These are phyloP conservation scores for Podospora pseudoanserina DNA, from an alignment of 495 filamentous ascomycete genomes.

Conservation along the genomic window DNA sequence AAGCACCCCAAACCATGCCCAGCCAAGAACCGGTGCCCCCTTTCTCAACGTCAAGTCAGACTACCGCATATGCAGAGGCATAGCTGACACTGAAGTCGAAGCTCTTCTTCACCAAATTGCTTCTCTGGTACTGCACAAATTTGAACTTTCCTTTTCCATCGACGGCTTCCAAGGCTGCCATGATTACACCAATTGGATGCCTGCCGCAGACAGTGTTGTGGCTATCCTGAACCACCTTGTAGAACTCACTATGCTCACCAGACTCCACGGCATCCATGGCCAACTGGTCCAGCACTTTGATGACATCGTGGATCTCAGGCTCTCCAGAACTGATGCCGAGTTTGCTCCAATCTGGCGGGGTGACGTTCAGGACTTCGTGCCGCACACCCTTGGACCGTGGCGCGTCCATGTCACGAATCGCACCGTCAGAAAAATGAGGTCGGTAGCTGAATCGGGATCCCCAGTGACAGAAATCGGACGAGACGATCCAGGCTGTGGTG, in stretches of 20 bases:
- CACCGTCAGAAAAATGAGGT: slow-evolving; percentile 23
- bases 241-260: slow-evolving; percentile 65
- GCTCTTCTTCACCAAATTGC: slow-evolving; percentile 65
- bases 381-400: slow-evolving; percentile 62
- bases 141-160: slow-evolving; percentile 61
- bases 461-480: slow-evolving; percentile 98
- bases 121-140: slow-evolving; percentile 90
- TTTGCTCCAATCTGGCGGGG: slow-evolving; percentile 44
- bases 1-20: not conserved
- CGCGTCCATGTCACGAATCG: slow-evolving; percentile 22
- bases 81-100: slow-evolving; percentile 93
- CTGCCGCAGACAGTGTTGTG: slow-evolving; percentile 92
- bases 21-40: too few relatives aligned
- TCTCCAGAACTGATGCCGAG: slow-evolving; percentile 22
- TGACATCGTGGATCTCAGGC: slow-evolving; percentile 78
- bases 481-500: slow-evolving; percentile 77
- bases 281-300: slow-evolving; percentile 71
- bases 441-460: slow-evolving; percentile 80
- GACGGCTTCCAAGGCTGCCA: slow-evolving; percentile 64
- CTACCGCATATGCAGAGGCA: slow-evolving; percentile 71
- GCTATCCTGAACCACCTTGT: slow-evolving; percentile 63
- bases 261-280: slow-evolving; percentile 80
- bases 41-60: slow-evolving; percentile 28
- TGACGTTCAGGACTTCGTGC: slow-evolving; percentile 22
- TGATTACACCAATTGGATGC: slow-evolving; percentile 91